Conservation (phyloP, 2,329 filamentous ascomycete genomes). For the Neopestalotiopsis rosae region DNA sequence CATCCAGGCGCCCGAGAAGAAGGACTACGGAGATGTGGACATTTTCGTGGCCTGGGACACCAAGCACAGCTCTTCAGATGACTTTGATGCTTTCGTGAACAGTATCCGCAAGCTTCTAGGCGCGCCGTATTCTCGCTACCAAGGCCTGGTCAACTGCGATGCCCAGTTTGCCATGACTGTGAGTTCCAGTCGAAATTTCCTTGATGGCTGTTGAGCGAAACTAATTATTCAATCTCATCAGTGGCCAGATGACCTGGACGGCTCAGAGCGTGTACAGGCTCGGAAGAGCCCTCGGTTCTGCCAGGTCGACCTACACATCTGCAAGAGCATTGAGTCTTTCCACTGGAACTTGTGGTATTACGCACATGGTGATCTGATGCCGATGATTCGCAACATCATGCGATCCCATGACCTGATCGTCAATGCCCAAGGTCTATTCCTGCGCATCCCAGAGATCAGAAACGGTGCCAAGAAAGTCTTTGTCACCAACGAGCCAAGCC, state of each 20-base stretch:
- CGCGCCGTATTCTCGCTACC: background rate
- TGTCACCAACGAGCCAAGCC: constrained; percentile 4
- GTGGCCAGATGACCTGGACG: constrained; percentile 5
- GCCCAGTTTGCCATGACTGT: constrained; percentile 12
- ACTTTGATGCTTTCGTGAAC: background rate
- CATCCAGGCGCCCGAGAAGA: constrained; percentile 11
- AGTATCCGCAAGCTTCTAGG: constrained; percentile 10
- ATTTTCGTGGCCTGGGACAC: constrained; percentile 16
- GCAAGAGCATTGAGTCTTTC: constrained; percentile 2
- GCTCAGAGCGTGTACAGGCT: background rate
- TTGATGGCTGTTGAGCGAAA: too few species aligned
- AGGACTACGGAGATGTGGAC: constrained; percentile 15
- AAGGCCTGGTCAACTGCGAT: background rate
- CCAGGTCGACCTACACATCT: constrained; percentile 9
- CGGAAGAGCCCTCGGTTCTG: background rate
- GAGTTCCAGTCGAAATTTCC: background rate
- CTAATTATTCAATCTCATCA: background rate
- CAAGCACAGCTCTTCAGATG: background rate
- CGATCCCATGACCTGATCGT: background rate
- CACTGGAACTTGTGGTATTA: constrained; percentile 7
- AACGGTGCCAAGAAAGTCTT: background rate
- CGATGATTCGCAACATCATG: constrained; percentile 3
- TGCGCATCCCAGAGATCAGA: constrained; percentile 4
- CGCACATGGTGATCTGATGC: constrained; percentile 3
- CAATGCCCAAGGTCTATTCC: background rate